Evolutionary conservation across 805 yeast genomes (phyloP), one percentile per base, ranked within the genome.

Genomic region (Wickerhamomyces chaumierensis): DNA sequence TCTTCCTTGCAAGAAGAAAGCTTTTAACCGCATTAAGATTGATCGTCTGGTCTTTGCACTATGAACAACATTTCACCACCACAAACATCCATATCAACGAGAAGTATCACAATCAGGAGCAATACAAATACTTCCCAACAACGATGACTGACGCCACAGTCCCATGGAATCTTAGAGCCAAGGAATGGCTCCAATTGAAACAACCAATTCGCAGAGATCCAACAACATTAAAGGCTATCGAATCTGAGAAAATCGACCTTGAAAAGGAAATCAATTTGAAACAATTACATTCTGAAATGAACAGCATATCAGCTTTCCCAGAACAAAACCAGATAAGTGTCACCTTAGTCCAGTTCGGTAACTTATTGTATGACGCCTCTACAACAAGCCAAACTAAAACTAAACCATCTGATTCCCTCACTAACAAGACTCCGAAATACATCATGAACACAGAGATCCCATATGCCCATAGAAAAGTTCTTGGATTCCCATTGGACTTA

Each of bases 111-210:
- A 14, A 25, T 5, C 29, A 13, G 9, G n/a, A 25, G n/a, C 9
- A 25, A 14, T 25, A 20, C 21, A 38, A 42, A 34, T 34, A 35
- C 17, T 46, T 39, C 29, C 41, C 41, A 11, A 36, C 31, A 3
- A 38, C 18, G 17, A 14, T 36, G 11, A 43, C 46, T 3, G 48
- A 44, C 17, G 41, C 41, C 5, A 41, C 54, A 3, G 34, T 52
- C 3, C 55, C 57, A 1, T 53, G 58, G 58, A 42, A 31, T 47
- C 14, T 51, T 36, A 36, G 37, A 40, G n/a, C 56, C 55, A 31
- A 45, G 39, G 27, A 31, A 33, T 1, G 33, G 33, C 14, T 31
- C 9, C 18, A 31, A 12, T 31, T 36, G 32, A 31, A 31, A 15
- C 13, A 31, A 29, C 38, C 9, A 14, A 17, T 18, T 19, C 17